Percentiles rank a stretch among this genome's conserved stretches.
phyloP scores from a whole-genome alignment of 306 rosid species.

The Trifolium dubium region DNA sequence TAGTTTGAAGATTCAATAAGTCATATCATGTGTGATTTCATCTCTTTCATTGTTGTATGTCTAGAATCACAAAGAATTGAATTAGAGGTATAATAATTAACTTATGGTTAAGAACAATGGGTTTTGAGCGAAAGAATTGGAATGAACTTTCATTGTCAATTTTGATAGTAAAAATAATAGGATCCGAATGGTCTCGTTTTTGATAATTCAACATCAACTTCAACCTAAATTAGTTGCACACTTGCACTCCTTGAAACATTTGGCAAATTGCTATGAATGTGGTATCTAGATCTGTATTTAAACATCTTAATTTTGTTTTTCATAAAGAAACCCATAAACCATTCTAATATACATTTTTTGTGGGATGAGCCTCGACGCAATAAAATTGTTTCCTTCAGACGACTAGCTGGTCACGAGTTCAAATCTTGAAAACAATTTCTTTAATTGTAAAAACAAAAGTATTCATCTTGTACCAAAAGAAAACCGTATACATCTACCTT shows the following conservation, averaged over 20 bases:
- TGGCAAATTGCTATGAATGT: not conserved
- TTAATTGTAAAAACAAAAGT: not conserved
- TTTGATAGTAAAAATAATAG: not conserved
- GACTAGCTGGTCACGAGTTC: not conserved
- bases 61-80: no score
- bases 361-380: not conserved
- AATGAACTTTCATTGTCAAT: not conserved
- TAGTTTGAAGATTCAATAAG: not conserved
- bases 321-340: not conserved
- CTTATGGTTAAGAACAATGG: no score
- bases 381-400: not conserved
- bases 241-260: not conserved
- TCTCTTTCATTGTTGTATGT: not conserved
- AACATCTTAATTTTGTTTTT: not conserved
- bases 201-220: not conserved
- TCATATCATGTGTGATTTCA: not conserved
- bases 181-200: no score
- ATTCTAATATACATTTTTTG: not conserved
- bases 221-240: not conserved
- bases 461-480: no score
- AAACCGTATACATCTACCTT: not conserved
- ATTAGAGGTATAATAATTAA: no score
- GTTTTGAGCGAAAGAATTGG: no score
- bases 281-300: not conserved
- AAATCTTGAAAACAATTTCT: not conserved